Percentiles rank a stretch among this genome's conserved stretches.
Conservation (phyloP, 2,329 filamentous ascomycete species). For the Purpureocillium lavendulum region DNA sequence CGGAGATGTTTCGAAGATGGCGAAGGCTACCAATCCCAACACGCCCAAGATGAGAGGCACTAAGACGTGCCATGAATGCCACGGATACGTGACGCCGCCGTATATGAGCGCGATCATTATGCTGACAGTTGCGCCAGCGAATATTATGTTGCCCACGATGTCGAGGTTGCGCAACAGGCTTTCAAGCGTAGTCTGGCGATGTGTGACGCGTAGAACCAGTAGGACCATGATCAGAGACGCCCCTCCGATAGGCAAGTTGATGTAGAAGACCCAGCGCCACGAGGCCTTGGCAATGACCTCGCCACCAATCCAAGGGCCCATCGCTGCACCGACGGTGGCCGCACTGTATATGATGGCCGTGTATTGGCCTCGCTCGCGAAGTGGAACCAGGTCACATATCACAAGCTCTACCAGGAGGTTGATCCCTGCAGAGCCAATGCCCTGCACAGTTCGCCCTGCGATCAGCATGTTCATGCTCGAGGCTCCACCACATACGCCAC, state of each 20-base stretch:
- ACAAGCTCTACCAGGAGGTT: conserved; percentile 23
- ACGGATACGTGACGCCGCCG: conserved; percentile 28
- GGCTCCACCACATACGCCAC: conserved; percentile 35
- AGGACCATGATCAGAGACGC: conserved; percentile 19
- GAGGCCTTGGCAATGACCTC: conserved; percentile 16
- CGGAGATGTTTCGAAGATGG: neutral
- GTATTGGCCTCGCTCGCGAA: conserved; percentile 36
- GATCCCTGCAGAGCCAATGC: conserved; percentile 20
- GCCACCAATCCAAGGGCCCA: conserved; percentile 25
- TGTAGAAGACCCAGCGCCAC: conserved; percentile 39
- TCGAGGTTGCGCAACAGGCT: conserved; percentile 20
- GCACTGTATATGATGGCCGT: conserved; percentile 23
- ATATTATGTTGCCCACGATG: conserved; percentile 27
- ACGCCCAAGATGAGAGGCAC: conserved; percentile 31
- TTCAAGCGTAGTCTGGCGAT: neutral
- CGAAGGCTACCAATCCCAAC: conserved; percentile 11
- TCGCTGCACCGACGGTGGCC: conserved; percentile 22
- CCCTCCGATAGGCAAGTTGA: conserved; percentile 32
- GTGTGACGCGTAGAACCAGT: conserved; percentile 29
- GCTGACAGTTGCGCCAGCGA: conserved; percentile 23
- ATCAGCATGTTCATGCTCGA: conserved; percentile 33
- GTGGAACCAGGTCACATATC: conserved; percentile 37
- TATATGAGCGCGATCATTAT: conserved; percentile 23
- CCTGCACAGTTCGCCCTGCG: conserved; percentile 31
- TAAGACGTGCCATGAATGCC: conserved; percentile 26